Percentiles rank a stretch among this genome's conserved stretches.
These are phyloP conservation scores for Podospora appendiculata DNA, from an alignment of 495 filamentous ascomycete genomes.

Conservation along the genomic window DNA sequence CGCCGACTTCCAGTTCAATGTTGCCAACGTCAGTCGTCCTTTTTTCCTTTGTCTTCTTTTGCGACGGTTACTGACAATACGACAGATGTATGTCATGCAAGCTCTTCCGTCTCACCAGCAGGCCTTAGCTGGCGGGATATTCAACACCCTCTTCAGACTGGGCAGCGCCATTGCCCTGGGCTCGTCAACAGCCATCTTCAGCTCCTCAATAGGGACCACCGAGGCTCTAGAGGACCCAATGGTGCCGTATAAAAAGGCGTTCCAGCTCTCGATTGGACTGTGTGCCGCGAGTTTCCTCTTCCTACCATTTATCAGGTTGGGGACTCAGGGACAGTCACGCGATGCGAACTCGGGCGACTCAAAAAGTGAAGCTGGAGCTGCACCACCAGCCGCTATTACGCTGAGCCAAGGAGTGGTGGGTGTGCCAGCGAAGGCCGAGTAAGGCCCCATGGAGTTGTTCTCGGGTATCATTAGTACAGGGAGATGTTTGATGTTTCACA, in stretches of 20 bases:
- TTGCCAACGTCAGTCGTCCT: slow-evolving; percentile 43
- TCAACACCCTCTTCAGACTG: slow-evolving; percentile 49
- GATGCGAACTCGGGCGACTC: neutral
- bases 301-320: slow-evolving; percentile 34
- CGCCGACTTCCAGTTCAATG: slow-evolving; percentile 55
- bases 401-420: neutral
- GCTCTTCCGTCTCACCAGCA: slow-evolving; percentile 47
- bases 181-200: slow-evolving; percentile 42
- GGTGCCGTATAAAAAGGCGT: slow-evolving; percentile 38
- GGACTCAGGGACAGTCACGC: slow-evolving; percentile 32
- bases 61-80: neutral
- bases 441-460: no score
- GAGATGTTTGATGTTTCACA: no score
- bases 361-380: neutral
- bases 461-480: no score
- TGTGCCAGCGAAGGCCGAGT: no score
- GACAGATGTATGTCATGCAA: slow-evolving; percentile 47
- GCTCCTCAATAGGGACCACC: slow-evolving; percentile 21
- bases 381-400: neutral
- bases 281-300: slow-evolving; percentile 32
- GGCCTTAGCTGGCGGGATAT: slow-evolving; percentile 49
- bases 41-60: neutral
- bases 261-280: slow-evolving; percentile 50
- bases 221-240: slow-evolving; percentile 27
- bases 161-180: slow-evolving; percentile 46